A percentile compares a stretch with the other conserved stretches of the same genome.
Conservation (phyloP, 2,329 filamentous ascomycete genomes). For the Hypoxylon sp. region DNA sequence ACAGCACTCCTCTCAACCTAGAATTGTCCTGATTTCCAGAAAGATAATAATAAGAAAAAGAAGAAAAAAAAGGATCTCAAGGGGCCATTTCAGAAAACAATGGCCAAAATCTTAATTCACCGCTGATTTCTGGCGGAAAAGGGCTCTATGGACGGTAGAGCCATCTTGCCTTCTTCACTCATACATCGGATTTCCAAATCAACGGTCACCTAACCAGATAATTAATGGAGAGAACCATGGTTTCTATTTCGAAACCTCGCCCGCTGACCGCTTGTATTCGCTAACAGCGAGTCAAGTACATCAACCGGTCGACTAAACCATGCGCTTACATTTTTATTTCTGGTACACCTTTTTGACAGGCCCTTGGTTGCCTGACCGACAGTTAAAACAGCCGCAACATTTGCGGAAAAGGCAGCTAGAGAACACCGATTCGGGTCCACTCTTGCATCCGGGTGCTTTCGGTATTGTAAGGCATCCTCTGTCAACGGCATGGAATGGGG, state of each 20-base stretch:
- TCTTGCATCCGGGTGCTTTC: background rate
- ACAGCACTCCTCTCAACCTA: background rate
- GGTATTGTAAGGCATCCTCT: constrained; percentile 2
- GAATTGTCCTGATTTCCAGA: constrained; percentile 2
- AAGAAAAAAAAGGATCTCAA: constrained; percentile 13
- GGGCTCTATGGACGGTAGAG: background rate
- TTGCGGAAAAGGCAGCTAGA: background rate
- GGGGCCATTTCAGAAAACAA: constrained; percentile 15
- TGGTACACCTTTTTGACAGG: constrained; percentile 8
- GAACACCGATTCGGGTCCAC: background rate
- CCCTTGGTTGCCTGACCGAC: background rate
- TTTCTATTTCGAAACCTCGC: constrained; percentile 6
- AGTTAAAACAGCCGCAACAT: background rate
- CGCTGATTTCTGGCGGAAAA: constrained; percentile 21
- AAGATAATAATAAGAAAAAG: background rate
- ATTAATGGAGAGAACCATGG: background rate
- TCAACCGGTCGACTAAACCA: background rate
- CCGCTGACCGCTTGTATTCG: background rate
- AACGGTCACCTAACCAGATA: background rate
- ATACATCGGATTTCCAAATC: background rate
- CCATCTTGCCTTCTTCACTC: background rate
- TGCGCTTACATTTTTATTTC: constrained; percentile 3
- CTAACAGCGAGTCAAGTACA: background rate
- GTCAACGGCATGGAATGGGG: constrained; percentile 16
- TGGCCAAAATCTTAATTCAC: constrained; percentile 12